These are phyloP conservation scores for Ophiostoma tasmaniense DNA, from an alignment of 2,329 filamentous ascomycete genomes.

Conservation along the genomic window DNA sequence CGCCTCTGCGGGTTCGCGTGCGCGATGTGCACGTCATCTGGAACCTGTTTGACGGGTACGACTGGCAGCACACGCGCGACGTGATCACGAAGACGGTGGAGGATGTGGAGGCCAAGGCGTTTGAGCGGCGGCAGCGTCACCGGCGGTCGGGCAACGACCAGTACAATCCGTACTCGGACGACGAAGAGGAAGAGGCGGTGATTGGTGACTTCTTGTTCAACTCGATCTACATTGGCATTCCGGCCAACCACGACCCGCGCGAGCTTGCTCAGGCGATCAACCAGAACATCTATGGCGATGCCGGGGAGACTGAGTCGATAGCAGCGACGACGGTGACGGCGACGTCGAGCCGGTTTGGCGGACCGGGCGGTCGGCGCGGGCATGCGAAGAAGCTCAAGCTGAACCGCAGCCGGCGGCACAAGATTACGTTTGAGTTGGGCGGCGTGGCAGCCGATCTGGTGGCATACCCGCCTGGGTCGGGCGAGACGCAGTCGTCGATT, in stretches of 20 bases:
- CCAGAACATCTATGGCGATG: constrained; percentile 68
- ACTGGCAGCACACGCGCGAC: constrained; percentile 83
- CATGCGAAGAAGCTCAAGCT: constrained; percentile 56
- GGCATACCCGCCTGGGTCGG: constrained; percentile 64
- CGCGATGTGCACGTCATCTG: constrained; percentile 90
- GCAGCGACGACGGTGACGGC: constrained; percentile 55
- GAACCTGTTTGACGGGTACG: constrained; percentile 96
- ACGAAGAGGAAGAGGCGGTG: constrained; percentile 72
- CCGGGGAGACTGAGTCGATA: constrained; percentile 77
- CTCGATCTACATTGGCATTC: constrained; percentile 94
- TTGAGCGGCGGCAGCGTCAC: constrained; percentile 57
- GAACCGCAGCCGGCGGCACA: constrained; percentile 79
- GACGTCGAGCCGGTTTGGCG: constrained; percentile 39
- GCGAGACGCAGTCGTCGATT: constrained; percentile 79
- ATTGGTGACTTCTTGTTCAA: constrained; percentile 97
- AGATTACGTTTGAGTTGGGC: constrained; percentile 88
- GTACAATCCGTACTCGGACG: constrained; percentile 35
- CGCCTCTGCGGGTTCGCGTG: constrained; percentile 68
- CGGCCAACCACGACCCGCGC: constrained; percentile 73
- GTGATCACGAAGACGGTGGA: constrained; percentile 82
- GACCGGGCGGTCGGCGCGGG: constrained; percentile 25
- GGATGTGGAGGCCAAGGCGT: constrained; percentile 73
- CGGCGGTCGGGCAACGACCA: constrained; percentile 46
- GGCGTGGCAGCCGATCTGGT: constrained; percentile 75
- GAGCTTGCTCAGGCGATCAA: constrained; percentile 81